Evolutionary conservation across 176 grass and related monocot species (phyloP).

Genomic region (Carex scoparia): DNA sequence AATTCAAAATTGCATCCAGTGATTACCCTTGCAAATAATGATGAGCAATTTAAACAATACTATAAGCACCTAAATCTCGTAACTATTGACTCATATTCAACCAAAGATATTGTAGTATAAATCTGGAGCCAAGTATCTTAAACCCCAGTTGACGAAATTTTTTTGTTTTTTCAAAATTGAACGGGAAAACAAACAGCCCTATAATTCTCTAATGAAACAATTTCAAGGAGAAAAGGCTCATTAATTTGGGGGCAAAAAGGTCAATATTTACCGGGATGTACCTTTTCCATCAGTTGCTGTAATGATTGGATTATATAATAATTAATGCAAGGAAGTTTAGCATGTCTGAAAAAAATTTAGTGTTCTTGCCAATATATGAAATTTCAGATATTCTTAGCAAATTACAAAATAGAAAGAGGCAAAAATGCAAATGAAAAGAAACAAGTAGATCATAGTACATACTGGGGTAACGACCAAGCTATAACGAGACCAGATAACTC

Average conservation of each 20-base stretch:
- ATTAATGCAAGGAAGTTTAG: not conserved
- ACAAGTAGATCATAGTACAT: not conserved
- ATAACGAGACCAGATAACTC: constrained; percentile 62
- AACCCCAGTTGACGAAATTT: not conserved
- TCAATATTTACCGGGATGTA: not conserved
- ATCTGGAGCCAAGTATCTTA: not conserved
- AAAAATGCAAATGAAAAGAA: constrained; percentile 9
- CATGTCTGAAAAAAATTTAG: not conserved
- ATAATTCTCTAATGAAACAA: not conserved
- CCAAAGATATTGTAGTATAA: not conserved
- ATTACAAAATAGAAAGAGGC: not conserved
- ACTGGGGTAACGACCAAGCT: constrained; percentile 66
- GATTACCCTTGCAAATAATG: not conserved
- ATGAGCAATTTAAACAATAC: not conserved
- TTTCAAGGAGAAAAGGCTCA: not conserved
- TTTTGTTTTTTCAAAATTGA: not conserved
- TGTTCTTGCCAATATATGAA: not conserved
- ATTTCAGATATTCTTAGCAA: not conserved
- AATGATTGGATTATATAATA: not conserved
- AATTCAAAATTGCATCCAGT: not conserved
- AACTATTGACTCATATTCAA: not conserved
- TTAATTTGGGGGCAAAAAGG: too few species aligned
- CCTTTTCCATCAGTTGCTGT: not conserved
- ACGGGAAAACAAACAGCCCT: not conserved
- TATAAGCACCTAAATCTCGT: not conserved